A percentile compares a stretch with the other conserved stretches of the same genome.
Conservation (phyloP, 257 asterid genomes). For the Pogostemon cablin region DNA sequence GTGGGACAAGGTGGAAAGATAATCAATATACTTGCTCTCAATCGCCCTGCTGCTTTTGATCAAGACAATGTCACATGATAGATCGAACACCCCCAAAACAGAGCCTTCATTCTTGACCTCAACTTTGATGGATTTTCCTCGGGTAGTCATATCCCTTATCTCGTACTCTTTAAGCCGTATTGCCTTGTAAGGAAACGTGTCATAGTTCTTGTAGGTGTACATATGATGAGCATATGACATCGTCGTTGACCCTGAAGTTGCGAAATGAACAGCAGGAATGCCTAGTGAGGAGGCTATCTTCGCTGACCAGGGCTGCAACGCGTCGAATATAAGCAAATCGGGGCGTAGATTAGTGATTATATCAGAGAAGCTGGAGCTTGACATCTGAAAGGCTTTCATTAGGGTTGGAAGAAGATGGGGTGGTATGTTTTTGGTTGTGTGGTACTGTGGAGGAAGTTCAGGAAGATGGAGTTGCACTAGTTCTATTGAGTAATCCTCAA, state of each 20-base stretch:
- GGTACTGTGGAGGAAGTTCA: constrained; percentile 43
- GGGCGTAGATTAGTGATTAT: constrained; percentile 32
- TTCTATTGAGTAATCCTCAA: not conserved
- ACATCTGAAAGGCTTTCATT: constrained; percentile 35
- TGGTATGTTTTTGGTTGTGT: constrained; percentile 50
- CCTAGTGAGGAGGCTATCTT: constrained; percentile 35
- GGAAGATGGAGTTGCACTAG: constrained; percentile 10
- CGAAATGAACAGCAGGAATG: constrained; percentile 33
- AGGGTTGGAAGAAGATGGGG: constrained; percentile 39
- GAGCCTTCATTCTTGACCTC: constrained; percentile 23
- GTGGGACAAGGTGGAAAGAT: constrained; percentile 4
- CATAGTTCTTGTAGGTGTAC: constrained; percentile 12
- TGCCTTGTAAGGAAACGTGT: constrained; percentile 31
- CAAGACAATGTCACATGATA: constrained; percentile 20
- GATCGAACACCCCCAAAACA: constrained; percentile 9
- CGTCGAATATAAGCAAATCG: constrained; percentile 40
- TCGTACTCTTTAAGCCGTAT: constrained; percentile 29
- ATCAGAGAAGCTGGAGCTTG: constrained; percentile 27
- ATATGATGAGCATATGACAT: constrained; percentile 33
- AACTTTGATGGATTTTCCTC: not conserved
- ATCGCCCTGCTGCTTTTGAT: constrained; percentile 10
- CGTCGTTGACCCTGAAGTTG: constrained; percentile 27
- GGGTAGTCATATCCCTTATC: constrained; percentile 7
- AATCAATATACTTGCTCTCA: constrained; percentile 25
- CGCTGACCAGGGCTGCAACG: constrained; percentile 42